phyloP scores from a whole-genome alignment of 257 asterid species.

The Solanum clarkiae region DNA sequence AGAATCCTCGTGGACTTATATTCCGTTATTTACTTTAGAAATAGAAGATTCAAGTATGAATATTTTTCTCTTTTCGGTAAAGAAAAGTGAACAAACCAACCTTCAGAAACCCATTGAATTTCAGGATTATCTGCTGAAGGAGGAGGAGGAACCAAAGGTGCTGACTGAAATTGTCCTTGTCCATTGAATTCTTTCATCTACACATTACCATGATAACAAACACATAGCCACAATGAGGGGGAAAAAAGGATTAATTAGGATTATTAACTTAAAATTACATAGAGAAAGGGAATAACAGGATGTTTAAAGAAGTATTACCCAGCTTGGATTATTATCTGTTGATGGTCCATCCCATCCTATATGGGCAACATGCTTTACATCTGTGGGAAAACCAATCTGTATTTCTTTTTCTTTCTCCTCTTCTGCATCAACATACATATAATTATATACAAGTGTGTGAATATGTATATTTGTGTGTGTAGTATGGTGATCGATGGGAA shows the following conservation, averaged over 20 bases:
- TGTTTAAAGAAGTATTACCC: conserved; percentile 30
- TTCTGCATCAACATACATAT: conserved; percentile 25
- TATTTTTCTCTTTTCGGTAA: neutral
- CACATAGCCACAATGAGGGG: neutral
- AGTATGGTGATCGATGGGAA: neutral
- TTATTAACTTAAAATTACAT: neutral
- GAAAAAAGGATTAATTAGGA: neutral
- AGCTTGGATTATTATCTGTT: conserved; percentile 51
- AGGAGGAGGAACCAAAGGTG: conserved; percentile 41
- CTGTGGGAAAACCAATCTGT: conserved; percentile 87
- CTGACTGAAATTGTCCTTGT: conserved; percentile 38
- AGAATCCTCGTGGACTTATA: neutral
- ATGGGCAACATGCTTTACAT: conserved; percentile 97
- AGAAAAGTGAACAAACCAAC: conserved; percentile 8
- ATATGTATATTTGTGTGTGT: neutral
- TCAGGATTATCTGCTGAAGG: conserved; percentile 43
- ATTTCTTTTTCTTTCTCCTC: conserved; percentile 65
- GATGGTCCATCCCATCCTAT: conserved; percentile 93
- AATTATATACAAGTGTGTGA: neutral
- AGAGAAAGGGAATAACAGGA: neutral
- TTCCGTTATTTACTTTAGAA: neutral
- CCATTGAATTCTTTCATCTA: conserved; percentile 71
- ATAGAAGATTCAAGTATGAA: no score
- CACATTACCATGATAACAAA: neutral
- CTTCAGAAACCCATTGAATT: conserved; percentile 82